Conservation (phyloP, 2,329 filamentous ascomycete species). For the Thyridium curvatum region DNA sequence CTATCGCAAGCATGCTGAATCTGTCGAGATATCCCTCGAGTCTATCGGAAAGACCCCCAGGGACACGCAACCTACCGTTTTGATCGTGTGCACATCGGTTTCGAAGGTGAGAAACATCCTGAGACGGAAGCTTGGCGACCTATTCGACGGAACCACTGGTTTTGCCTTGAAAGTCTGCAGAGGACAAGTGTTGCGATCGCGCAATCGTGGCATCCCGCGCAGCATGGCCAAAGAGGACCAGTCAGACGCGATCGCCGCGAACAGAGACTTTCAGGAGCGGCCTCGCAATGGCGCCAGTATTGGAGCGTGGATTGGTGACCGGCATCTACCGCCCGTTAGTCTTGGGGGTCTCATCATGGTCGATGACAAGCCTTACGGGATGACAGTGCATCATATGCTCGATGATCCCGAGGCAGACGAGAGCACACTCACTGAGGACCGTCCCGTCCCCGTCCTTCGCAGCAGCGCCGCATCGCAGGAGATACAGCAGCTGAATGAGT, state of each 20-base stretch:
- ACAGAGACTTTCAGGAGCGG: slow-evolving; percentile 70
- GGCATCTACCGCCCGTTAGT: slow-evolving; percentile 84
- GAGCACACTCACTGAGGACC: slow-evolving; percentile 7
- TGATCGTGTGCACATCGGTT: slow-evolving; percentile 72
- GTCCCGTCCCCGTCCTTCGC: slow-evolving; percentile 10
- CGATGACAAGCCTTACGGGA: slow-evolving; percentile 78
- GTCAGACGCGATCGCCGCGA: slow-evolving; percentile 32
- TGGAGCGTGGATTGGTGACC: slow-evolving; percentile 78
- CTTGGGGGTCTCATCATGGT: slow-evolving; percentile 84
- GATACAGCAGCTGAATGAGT: slow-evolving; percentile 20
- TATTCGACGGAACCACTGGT: slow-evolving; percentile 57
- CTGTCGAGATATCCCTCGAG: slow-evolving; percentile 71
- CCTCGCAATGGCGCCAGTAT: slow-evolving; percentile 88
- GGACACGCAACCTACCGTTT: slow-evolving; percentile 63
- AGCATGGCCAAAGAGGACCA: slow-evolving; percentile 33
- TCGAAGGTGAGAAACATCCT: slow-evolving; percentile 66
- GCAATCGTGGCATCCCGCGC: slow-evolving; percentile 32
- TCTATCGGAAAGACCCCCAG: slow-evolving; percentile 64
- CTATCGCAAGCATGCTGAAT: slow-evolving; percentile 67
- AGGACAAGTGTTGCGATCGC: slow-evolving; percentile 60
- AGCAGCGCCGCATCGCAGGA: slow-evolving; percentile 14
- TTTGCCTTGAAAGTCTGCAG: slow-evolving; percentile 67
- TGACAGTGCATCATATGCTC: slow-evolving; percentile 96
- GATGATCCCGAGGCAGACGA: slow-evolving; percentile 54
- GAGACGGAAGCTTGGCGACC: slow-evolving; percentile 57